phyloP scores from a whole-genome alignment of 2,329 filamentous ascomycete species.

The Xylariaceae sp. region DNA sequence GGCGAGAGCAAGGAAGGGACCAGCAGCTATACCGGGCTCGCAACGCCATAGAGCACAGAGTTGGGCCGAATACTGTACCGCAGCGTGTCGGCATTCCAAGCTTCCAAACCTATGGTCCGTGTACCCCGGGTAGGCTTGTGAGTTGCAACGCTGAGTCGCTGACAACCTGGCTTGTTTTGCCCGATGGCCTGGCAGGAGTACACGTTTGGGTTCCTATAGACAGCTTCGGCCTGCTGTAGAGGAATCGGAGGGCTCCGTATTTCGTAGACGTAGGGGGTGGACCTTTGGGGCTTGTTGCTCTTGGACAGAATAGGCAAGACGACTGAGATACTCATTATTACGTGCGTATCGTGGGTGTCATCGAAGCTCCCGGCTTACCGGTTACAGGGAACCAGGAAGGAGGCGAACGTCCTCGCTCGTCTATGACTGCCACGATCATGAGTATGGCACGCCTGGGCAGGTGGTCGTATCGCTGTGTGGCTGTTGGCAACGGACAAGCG shows the following conservation, averaged over 20 bases:
- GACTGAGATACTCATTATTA: too few relatives aligned
- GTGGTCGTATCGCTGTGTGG: neutral
- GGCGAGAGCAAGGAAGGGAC: too few relatives aligned
- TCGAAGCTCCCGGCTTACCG: slow-evolving; percentile 8
- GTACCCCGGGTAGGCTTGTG: neutral
- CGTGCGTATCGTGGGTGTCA: neutral
- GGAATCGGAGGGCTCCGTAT: neutral
- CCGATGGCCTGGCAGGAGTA: neutral
- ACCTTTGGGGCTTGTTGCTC: too few relatives aligned
- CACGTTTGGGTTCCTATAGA: slow-evolving; percentile 12
- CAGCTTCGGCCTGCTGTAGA: slow-evolving; percentile 9
- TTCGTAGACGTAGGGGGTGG: too few relatives aligned
- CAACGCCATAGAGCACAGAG: neutral
- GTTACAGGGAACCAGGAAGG: slow-evolving; percentile 10
- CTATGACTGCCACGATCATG: too few relatives aligned
- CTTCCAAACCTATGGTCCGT: slow-evolving; percentile 16
- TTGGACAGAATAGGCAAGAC: too few relatives aligned
- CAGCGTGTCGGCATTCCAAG: slow-evolving; percentile 9
- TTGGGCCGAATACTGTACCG: neutral
- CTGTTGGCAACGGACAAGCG: neutral
- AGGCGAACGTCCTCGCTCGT: neutral
- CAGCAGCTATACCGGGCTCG: neutral
- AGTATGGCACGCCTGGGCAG: neutral
- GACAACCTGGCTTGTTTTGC: slow-evolving; percentile 3
- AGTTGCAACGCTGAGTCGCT: slow-evolving; percentile 1